A percentile compares a stretch with the other conserved stretches of the same genome.
These are phyloP conservation scores for Alloascoidea africana DNA, from an alignment of 805 yeast genomes.

Conservation along the genomic window DNA sequence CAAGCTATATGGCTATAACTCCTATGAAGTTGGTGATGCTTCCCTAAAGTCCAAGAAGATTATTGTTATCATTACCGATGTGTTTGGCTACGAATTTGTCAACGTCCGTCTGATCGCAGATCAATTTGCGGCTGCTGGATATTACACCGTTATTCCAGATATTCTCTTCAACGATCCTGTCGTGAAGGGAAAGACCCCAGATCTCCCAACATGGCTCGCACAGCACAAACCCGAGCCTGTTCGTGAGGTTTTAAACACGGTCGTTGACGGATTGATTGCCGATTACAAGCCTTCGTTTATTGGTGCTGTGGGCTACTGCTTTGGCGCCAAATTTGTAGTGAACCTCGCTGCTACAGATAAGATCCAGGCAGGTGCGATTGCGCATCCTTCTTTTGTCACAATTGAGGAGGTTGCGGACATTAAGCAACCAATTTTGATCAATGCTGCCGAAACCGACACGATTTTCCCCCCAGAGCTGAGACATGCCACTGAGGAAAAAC, in stretches of 20 bases:
- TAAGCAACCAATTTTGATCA: slow-evolving; percentile 47
- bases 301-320: slow-evolving; percentile 67
- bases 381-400: slow-evolving; percentile 70
- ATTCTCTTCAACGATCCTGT: slow-evolving; percentile 41
- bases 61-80: slow-evolving; percentile 45
- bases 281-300: slow-evolving; percentile 32
- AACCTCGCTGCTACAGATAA: slow-evolving; percentile 27
- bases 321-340: slow-evolving; percentile 61
- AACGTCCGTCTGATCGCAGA: slow-evolving; percentile 33
- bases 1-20: slow-evolving; percentile 10
- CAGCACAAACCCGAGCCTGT: slow-evolving; percentile 37
- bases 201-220: slow-evolving; percentile 31
- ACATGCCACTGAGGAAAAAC: slow-evolving; percentile 39
- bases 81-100: slow-evolving; percentile 36
- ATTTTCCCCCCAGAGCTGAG: slow-evolving; percentile 53
- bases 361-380: slow-evolving; percentile 43
- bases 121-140: slow-evolving; percentile 42
- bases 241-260: slow-evolving; percentile 30
- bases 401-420: slow-evolving; percentile 50
- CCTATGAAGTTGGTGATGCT: slow-evolving; percentile 27
- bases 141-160: slow-evolving; percentile 64
- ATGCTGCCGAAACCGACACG: slow-evolving; percentile 61
- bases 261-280: slow-evolving; percentile 26
- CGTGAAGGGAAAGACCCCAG: slow-evolving; percentile 13
- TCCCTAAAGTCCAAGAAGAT: slow-evolving; percentile 21